phyloP scores from a whole-genome alignment of 2,329 filamentous ascomycete genomes.

The Raffaelea arxii region DNA sequence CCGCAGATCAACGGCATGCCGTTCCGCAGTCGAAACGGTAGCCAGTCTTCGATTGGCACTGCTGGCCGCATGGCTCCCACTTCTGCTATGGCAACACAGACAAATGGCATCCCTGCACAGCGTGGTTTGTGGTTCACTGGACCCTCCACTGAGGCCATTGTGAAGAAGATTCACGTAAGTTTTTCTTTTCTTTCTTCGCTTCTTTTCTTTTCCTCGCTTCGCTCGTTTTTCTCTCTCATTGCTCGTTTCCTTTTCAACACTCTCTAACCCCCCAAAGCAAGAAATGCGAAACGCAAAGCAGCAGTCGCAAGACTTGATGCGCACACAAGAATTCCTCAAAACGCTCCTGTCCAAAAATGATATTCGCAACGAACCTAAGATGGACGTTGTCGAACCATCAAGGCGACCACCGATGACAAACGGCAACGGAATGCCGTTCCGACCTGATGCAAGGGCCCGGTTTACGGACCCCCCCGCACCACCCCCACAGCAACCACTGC shows the following conservation, averaged over 20 bases:
- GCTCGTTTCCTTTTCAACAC: background rate
- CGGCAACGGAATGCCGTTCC: conserved; percentile 43
- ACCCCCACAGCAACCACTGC: conserved; percentile 83
- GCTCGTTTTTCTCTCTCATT: too few relatives aligned
- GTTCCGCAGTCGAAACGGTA: conserved; percentile 59
- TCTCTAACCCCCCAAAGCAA: conserved; percentile 38
- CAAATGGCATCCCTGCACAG: conserved; percentile 58
- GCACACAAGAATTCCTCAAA: conserved; percentile 73
- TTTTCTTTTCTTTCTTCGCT: background rate
- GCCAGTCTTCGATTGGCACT: conserved; percentile 51
- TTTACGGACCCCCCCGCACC: conserved; percentile 92
- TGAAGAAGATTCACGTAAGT: conserved; percentile 75
- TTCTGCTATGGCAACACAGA: conserved; percentile 34
- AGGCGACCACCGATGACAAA: conserved; percentile 31
- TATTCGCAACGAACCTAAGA: conserved; percentile 47
- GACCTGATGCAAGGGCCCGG: conserved; percentile 67
- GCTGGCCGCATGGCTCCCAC: conserved; percentile 52
- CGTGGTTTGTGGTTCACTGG: conserved; percentile 80
- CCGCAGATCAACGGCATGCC: conserved; percentile 54
- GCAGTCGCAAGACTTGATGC: conserved; percentile 75
- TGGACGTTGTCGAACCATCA: conserved; percentile 32
- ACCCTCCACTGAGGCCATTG: conserved; percentile 87
- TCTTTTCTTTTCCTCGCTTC: background rate
- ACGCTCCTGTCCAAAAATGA: conserved; percentile 65
- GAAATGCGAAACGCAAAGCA: conserved; percentile 87